phyloP scores from a whole-genome alignment of 192 early-diverging fungal species.

The Coemansia sp. region DNA sequence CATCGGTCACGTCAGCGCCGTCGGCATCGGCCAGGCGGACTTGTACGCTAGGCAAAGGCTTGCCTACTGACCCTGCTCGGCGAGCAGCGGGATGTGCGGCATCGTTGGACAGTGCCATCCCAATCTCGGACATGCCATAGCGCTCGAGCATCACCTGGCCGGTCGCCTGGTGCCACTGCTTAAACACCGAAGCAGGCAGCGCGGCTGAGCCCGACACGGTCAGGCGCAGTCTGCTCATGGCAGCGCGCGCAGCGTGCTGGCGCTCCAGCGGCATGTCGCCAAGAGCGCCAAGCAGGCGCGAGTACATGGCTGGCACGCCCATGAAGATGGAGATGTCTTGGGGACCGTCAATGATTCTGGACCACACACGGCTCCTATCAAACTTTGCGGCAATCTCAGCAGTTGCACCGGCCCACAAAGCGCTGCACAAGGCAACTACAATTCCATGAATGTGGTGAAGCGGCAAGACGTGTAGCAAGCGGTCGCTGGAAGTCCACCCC shows the following conservation, averaged over 20 bases:
- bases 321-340: conserved; percentile 70
- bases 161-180: conserved; percentile 65
- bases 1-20: conserved; percentile 52
- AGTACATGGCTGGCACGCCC: conserved; percentile 89
- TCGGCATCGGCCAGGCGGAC: conserved; percentile 53
- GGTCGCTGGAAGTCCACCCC: conserved; percentile 62
- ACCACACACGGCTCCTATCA: conserved; percentile 62
- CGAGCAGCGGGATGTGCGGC: conserved; percentile 22
- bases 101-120: conserved; percentile 76
- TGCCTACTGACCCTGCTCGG: conserved; percentile 62
- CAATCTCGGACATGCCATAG: conserved; percentile 88
- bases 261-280: conserved; percentile 38
- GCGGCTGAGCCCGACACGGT: conserved; percentile 77
- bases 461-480: conserved; percentile 74
- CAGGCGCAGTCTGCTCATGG: conserved; percentile 66
- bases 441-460: conserved; percentile 82
- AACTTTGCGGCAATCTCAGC: conserved; percentile 73
- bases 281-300: conserved; percentile 61
- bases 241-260: conserved; percentile 38
- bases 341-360: conserved; percentile 53
- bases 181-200: conserved; percentile 66
- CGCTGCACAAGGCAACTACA: conserved; percentile 58
- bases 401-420: conserved; percentile 67
- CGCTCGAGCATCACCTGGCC: conserved; percentile 76
- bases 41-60: conserved; percentile 66